phyloP scores from a whole-genome alignment of 331 rosid species.

The Quercus lobata region DNA sequence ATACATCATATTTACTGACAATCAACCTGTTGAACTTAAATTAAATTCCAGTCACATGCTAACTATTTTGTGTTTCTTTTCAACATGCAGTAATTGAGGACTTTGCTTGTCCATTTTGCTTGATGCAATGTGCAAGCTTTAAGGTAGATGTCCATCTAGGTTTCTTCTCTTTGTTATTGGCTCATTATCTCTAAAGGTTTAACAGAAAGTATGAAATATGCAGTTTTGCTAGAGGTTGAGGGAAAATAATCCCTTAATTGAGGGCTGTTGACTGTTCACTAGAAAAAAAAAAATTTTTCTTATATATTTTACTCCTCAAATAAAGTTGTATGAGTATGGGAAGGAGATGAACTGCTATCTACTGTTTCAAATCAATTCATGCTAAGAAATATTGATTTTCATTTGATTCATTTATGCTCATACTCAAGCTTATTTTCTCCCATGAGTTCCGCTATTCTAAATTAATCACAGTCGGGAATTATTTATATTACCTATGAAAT shows the following conservation, averaged over 20 bases:
- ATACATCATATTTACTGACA: not conserved
- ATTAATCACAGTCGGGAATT: not conserved
- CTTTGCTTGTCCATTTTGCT: conserved; percentile 95
- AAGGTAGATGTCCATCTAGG: conserved; percentile 50
- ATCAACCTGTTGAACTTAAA: not conserved
- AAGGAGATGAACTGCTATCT: not conserved
- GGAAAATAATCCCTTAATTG: not conserved
- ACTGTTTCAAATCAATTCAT: not conserved
- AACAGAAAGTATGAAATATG: not conserved
- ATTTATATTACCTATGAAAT: not conserved
- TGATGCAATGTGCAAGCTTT: conserved; percentile 86
- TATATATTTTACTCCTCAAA: not conserved
- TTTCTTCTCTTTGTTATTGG: not conserved
- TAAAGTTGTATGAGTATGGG: not conserved
- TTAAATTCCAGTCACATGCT: not conserved
- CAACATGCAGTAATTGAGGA: conserved; percentile 78
- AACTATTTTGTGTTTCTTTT: conserved; percentile 12
- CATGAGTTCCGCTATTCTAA: not conserved
- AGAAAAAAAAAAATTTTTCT: not conserved
- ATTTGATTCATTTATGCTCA: not conserved
- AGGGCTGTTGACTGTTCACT: not conserved
- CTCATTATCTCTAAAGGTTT: not conserved
- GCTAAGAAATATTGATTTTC: not conserved
- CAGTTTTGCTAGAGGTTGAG: not conserved
- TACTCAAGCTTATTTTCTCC: not conserved